Percentiles rank a stretch among this genome's conserved stretches.
Conservation (phyloP, 2,329 filamentous ascomycete species). For the Pseudocercospora eumusae region DNA sequence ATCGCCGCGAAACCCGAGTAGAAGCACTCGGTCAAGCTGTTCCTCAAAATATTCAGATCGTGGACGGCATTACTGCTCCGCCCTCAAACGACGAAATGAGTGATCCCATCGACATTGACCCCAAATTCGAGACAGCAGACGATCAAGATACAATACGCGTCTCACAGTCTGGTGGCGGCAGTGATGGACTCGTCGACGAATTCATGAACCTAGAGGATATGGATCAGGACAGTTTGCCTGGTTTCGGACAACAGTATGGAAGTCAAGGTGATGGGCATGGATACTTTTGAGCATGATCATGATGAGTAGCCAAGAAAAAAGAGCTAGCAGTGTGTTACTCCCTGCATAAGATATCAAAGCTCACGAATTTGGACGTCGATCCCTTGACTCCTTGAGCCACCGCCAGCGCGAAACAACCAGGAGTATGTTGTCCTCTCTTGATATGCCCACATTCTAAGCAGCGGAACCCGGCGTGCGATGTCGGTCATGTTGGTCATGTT, state of each 20-base stretch:
- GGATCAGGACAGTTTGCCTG: constrained; percentile 29
- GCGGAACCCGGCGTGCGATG: neutral
- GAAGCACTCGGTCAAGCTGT: constrained; percentile 48
- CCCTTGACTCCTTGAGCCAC: neutral
- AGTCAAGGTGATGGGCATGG: constrained; percentile 12
- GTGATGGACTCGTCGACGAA: constrained; percentile 38
- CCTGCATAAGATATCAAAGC: neutral
- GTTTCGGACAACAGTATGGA: constrained; percentile 36
- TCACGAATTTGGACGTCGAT: neutral
- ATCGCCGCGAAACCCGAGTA: constrained; percentile 38
- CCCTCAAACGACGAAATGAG: constrained; percentile 14
- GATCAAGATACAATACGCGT: constrained; percentile 11
- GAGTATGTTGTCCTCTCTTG: neutral
- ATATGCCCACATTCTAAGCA: neutral
- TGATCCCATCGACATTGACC: constrained; percentile 34
- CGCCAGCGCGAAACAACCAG: neutral
- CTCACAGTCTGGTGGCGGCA: constrained; percentile 8
- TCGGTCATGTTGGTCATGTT: too few species aligned
- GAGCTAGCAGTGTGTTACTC: neutral
- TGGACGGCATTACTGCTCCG: constrained; percentile 45
- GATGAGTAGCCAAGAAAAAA: neutral
- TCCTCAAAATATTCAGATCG: constrained; percentile 42
- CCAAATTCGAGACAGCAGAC: constrained; percentile 37
- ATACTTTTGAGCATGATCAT: constrained; percentile 13
- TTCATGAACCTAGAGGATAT: constrained; percentile 47